These are phyloP conservation scores for Blastocystis hominis DNA, from an alignment of 352 stramenopile genomes.

Conservation along the genomic window DNA sequence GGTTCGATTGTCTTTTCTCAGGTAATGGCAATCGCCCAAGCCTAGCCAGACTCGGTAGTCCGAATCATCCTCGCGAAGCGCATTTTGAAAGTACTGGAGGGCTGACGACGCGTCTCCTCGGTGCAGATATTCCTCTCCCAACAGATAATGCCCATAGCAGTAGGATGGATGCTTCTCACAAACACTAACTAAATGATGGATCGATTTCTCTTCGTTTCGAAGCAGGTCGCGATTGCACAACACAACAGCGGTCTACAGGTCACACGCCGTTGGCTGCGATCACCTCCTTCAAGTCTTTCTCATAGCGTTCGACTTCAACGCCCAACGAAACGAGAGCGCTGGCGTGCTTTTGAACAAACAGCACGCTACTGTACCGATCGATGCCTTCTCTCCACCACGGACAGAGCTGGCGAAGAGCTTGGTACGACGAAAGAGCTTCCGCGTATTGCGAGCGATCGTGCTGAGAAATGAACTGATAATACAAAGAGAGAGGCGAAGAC, in stretches of 20 bases:
- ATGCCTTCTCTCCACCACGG: conserved; percentile 30
- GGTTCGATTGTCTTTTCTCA: not conserved
- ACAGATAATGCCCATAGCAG: not conserved
- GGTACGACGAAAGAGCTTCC: not conserved
- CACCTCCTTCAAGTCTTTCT: not conserved
- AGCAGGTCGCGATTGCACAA: not conserved
- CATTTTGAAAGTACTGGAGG: not conserved
- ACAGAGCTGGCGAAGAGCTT: not conserved
- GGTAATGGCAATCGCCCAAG: conserved; percentile 16
- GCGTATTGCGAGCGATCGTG: not conserved
- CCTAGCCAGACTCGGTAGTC: conserved; percentile 42
- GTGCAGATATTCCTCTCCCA: not conserved
- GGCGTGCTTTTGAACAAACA: conserved; percentile 31
- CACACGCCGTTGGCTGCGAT: no score
- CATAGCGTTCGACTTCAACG: not conserved
- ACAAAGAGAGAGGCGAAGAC: conserved; percentile 20
- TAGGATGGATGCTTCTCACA: not conserved
- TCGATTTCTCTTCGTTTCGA: not conserved
- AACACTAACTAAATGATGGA: not conserved
- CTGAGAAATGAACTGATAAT: conserved; percentile 37
- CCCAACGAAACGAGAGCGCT: not conserved
- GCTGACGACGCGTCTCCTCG: not conserved
- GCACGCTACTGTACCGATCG: not conserved
- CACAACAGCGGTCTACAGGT: not conserved
- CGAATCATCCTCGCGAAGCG: not conserved